Evolutionary conservation across 495 filamentous ascomycete genomes (phyloP), one percentile per base, ranked within the genome.

Genomic region (Bombardia bombarda): DNA sequence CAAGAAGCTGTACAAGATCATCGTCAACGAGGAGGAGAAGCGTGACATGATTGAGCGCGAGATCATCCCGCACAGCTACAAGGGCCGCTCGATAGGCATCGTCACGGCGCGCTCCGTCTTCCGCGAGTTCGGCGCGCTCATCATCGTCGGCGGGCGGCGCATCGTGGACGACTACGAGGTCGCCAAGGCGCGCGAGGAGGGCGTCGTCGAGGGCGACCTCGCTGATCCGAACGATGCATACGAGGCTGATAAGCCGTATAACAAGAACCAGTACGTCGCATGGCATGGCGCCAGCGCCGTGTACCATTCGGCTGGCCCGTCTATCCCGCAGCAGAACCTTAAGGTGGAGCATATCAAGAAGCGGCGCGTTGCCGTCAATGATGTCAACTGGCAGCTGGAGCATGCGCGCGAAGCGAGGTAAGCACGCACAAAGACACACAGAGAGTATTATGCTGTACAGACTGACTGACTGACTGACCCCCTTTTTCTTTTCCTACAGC

Each of bases 201-300:
- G 90, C 9, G 82, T 85, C 36, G 76, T 90, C 0, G 90, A 96
- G 58, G 93, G 93, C 42, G 88, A 95, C 45, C 48, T 96, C 10
- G 89, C 88, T 8, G 90, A 95, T 42, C 88, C 89, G 0, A 82
- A 84, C 37, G 90, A 96, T 57, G 73, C 73, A 42, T 72, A 90
- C 14, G 83, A 67, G 7, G 74, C 77, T 10, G 83, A 84, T 12
- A 83, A 89, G 51, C 63, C 74, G 3, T 96, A 96, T 65, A 93
- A 96, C 65, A 81, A 83, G 53, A 95, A 96, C 52, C 89, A 94
- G 52, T 98, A 95, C 53, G 92, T 98, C 2, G 92, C 92, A 13
- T 98, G 92, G 92, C 88, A 95, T 56, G 92, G 92, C 20, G 92
- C 92, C 16, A 96, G 90, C 51, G 80, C 81, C 31, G 92, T 98